Percentiles rank a stretch among this genome's conserved stretches.
phyloP scores from a whole-genome alignment of 768 basidiomycete species.

The Boletellus sp. region DNA sequence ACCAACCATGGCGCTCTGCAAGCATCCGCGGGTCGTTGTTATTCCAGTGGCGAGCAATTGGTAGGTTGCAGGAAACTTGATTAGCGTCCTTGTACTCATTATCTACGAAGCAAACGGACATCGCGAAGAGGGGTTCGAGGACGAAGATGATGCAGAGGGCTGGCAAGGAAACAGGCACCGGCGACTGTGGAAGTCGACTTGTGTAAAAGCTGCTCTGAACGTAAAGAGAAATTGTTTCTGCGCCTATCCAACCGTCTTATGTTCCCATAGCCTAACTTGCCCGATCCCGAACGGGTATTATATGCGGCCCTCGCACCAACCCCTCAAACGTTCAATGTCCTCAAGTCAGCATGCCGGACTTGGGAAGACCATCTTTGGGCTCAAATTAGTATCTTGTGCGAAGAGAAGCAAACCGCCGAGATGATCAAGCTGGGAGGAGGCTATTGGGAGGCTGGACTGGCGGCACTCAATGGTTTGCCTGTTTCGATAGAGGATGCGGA shows the following conservation, averaged over 20 bases:
- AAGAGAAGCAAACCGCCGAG: constrained; percentile 72
- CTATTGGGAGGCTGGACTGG: constrained; percentile 74
- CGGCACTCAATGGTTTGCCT: constrained; percentile 40
- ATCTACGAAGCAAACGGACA: constrained; percentile 43
- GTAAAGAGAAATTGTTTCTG: constrained; percentile 33
- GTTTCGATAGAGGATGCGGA: constrained; percentile 27
- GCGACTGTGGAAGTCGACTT: constrained; percentile 84
- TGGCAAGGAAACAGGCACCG: constrained; percentile 77
- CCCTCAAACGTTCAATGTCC: constrained; percentile 57
- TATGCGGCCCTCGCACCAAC: constrained; percentile 84
- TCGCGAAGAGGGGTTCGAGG: constrained; percentile 45
- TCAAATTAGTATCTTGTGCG: constrained; percentile 73
- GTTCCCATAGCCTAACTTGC: constrained; percentile 45
- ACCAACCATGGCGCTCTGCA: constrained; percentile 91
- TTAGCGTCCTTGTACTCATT: constrained; percentile 30
- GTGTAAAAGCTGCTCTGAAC: constrained; percentile 73
- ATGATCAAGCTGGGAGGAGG: constrained; percentile 61
- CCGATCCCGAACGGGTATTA: constrained; percentile 74
- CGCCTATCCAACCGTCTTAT: constrained; percentile 4
- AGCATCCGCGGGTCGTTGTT: constrained; percentile 79
- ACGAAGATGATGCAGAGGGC: constrained; percentile 40
- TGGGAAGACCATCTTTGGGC: constrained; percentile 99
- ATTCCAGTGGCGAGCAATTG: constrained; percentile 72
- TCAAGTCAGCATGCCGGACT: constrained; percentile 73
- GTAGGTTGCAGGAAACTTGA: constrained; percentile 38